These are phyloP conservation scores for Yarrowia sp. DNA, from an alignment of 805 yeast species.

Conservation along the genomic window DNA sequence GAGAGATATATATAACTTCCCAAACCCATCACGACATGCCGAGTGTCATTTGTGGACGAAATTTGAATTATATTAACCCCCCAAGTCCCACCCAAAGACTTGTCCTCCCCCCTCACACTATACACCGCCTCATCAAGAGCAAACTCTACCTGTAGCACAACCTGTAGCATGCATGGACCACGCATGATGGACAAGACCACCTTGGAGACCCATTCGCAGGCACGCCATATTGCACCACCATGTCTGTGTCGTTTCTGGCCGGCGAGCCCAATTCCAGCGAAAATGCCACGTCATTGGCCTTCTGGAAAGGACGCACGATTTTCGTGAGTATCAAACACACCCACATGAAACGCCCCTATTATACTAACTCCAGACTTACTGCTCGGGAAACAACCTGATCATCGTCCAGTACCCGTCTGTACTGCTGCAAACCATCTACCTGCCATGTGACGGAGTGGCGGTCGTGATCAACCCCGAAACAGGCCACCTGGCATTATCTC, in stretches of 20 bases:
- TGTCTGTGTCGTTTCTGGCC: conserved; percentile 62
- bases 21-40: background rate
- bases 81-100: background rate
- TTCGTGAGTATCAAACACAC: conserved; percentile 12
- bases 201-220: background rate
- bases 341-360: background rate
- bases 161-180: background rate
- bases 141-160: background rate
- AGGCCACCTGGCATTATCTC: conserved; percentile 56
- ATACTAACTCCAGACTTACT: conserved; percentile 58
- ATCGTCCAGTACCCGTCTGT: conserved; percentile 60
- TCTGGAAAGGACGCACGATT: conserved; percentile 33
- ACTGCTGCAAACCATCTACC: conserved; percentile 77
- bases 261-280: conserved; percentile 72
- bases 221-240: conserved; percentile 26
- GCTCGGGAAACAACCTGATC: conserved; percentile 88
- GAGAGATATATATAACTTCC: background rate
- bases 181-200: conserved; percentile 10
- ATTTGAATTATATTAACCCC: background rate
- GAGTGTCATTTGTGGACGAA: no score
- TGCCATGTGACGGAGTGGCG: conserved; percentile 68
- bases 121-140: background rate
- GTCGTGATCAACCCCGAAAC: conserved; percentile 67
- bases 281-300: conserved; percentile 34
- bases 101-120: background rate